Evolutionary conservation across 2,329 filamentous ascomycete species (phyloP).

Genomic region (Neobulgaria alba): DNA sequence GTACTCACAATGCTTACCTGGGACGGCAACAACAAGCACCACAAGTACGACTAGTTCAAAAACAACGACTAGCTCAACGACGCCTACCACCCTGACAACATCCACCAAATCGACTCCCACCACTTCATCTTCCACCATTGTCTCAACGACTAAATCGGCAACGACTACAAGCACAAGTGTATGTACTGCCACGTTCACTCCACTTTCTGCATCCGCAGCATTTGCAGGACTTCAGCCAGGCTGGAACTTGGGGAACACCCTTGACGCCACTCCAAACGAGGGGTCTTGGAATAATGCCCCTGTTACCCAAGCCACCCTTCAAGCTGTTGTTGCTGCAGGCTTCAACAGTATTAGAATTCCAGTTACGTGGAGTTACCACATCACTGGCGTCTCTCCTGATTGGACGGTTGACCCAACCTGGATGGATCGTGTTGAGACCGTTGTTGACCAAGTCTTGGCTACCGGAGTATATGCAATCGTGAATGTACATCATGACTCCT

Average conservation of each 20-base stretch:
- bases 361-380: conserved; percentile 53
- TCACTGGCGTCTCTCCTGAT: conserved; percentile 37
- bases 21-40: conserved; percentile 3
- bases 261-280: conserved; percentile 47
- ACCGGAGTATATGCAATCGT: conserved; percentile 44
- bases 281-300: conserved; percentile 50
- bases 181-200: conserved; percentile 17
- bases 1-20: conserved; percentile 10
- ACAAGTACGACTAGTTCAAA: background rate
- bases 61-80: background rate
- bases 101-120: background rate
- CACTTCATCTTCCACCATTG: background rate
- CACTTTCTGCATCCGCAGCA: conserved; percentile 19
- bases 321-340: conserved; percentile 42
- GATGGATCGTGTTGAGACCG: conserved; percentile 48
- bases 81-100: background rate
- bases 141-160: background rate
- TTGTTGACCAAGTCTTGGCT: conserved; percentile 45
- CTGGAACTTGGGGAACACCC: conserved; percentile 53
- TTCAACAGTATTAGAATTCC: conserved; percentile 50
- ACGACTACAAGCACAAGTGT: conserved; percentile 2
- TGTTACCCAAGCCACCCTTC: conserved; percentile 41
- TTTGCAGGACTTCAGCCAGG: conserved; percentile 43
- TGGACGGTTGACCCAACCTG: conserved; percentile 46
- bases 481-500: conserved; percentile 53